A percentile compares a stretch with the other conserved stretches of the same genome.
Conservation (phyloP, 2,329 filamentous ascomycete species). For the Sporothrix schenckii region DNA sequence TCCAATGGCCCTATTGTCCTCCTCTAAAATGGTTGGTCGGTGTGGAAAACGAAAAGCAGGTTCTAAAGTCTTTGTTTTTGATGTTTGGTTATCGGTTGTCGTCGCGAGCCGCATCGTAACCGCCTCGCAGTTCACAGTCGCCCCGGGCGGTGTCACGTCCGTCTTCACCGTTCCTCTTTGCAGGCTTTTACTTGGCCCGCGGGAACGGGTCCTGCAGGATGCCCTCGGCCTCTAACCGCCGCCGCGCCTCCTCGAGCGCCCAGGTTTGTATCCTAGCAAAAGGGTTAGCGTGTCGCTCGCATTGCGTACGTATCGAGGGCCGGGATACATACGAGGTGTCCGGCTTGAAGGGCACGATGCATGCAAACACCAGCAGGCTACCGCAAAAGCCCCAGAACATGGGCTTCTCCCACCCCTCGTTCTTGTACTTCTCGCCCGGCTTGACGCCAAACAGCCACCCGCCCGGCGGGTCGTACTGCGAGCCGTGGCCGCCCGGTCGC, state of each 20-base stretch:
- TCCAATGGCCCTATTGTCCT: slow-evolving; percentile 7
- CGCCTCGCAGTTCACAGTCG: background rate
- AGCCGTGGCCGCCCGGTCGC: slow-evolving; percentile 58
- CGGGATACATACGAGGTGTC: slow-evolving; percentile 76
- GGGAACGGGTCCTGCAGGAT: slow-evolving; percentile 78
- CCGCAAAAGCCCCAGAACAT: slow-evolving; percentile 86
- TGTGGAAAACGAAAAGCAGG: background rate
- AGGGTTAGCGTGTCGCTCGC: background rate
- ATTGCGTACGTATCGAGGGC: no score
- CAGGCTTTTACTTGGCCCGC: slow-evolving; percentile 55
- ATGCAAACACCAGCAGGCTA: slow-evolving; percentile 69
- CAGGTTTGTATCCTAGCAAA: slow-evolving; percentile 89
- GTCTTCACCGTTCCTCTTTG: background rate
- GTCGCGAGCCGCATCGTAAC: background rate
- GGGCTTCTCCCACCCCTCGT: slow-evolving; percentile 92
- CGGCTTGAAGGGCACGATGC: slow-evolving; percentile 94
- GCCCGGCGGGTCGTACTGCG: slow-evolving; percentile 83
- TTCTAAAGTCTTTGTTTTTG: slow-evolving; percentile 17
- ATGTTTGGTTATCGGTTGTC: slow-evolving; percentile 8
- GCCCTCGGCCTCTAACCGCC: slow-evolving; percentile 93
- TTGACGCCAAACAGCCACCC: slow-evolving; percentile 95
- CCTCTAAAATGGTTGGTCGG: slow-evolving; percentile 21
- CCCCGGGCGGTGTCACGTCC: background rate
- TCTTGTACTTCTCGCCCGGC: slow-evolving; percentile 92
- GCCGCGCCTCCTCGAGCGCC: slow-evolving; percentile 94